Conservation (phyloP, 1,284 basidiomycete species). For the Malassezia caprae region DNA sequence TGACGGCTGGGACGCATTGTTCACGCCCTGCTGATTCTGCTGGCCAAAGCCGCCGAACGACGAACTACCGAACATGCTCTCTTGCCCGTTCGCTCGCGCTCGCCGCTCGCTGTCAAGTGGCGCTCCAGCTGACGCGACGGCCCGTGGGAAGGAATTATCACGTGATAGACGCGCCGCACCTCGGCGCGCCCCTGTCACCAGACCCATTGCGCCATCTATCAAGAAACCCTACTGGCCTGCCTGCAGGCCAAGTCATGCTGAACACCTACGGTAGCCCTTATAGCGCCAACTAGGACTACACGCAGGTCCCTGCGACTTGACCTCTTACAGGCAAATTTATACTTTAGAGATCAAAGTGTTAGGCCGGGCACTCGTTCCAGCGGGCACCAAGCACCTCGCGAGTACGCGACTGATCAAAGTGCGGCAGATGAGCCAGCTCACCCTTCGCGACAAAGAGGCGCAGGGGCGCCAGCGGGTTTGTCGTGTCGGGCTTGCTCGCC, state of each 20-base stretch:
- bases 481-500: conserved; percentile 12
- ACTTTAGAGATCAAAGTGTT: conserved; percentile 9
- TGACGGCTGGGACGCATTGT: conserved; percentile 13
- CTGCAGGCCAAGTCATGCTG: background rate
- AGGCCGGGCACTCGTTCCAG: conserved; percentile 11
- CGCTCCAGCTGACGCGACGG: conserved; percentile 2
- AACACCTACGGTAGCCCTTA: background rate
- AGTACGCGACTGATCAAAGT: conserved; percentile 12
- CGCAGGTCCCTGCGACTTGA: background rate
- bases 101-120: background rate
- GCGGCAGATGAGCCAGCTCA: conserved; percentile 15
- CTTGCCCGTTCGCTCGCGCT: background rate
- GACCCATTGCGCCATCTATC: background rate
- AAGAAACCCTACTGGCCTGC: background rate
- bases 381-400: conserved; percentile 9
- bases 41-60: conserved; percentile 39
- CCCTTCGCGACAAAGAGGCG: conserved; percentile 14
- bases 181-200: background rate
- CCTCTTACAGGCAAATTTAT: background rate
- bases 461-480: conserved; percentile 15
- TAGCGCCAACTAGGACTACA: background rate
- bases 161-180: background rate
- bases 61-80: conserved; percentile 30
- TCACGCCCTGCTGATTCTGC: conserved; percentile 29
- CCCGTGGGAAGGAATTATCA: conserved; percentile 1